A percentile compares a stretch with the other conserved stretches of the same genome.
Conservation (phyloP, 169 alveolate genomes). For the Cryptosporidium felis region DNA sequence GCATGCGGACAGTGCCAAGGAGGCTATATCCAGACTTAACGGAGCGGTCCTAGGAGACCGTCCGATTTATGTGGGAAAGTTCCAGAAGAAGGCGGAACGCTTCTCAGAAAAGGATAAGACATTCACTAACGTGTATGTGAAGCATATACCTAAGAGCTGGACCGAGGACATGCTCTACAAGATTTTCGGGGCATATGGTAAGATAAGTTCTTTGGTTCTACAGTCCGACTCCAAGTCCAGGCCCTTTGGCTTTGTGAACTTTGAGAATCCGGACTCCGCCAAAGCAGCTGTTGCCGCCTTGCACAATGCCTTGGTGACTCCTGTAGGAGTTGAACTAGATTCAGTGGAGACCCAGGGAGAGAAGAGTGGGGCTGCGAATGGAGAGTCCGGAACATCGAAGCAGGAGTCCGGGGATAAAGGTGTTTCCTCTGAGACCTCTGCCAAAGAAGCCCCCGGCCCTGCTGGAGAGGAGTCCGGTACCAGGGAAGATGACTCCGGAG, state of each 20-base stretch:
- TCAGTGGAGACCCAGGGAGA: not conserved
- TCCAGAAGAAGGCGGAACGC: constrained; percentile 85
- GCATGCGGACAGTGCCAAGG: constrained; percentile 90
- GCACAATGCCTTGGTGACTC: constrained; percentile 82
- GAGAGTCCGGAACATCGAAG: not conserved
- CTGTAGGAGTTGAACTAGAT: constrained; percentile 73
- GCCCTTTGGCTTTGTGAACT: constrained; percentile 88
- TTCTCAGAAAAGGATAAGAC: constrained; percentile 73
- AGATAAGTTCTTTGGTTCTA: constrained; percentile 85
- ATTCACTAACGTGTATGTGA: constrained; percentile 90
- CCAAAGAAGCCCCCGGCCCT: no score
- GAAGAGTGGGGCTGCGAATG: not conserved
- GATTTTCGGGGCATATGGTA: constrained; percentile 87
- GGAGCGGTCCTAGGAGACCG: constrained; percentile 90
- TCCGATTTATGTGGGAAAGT: constrained; percentile 90
- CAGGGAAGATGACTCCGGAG: constrained; percentile 42
- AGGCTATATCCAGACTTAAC: constrained; percentile 91
- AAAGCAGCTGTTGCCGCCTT: constrained; percentile 87
- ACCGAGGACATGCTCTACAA: constrained; percentile 80
- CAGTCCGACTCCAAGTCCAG: constrained; percentile 87
- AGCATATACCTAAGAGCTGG: constrained; percentile 90
- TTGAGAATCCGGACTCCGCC: constrained; percentile 85
- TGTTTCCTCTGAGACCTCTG: no score
- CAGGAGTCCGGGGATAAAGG: constrained; percentile 52
- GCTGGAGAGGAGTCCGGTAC: constrained; percentile 26